Conservation (phyloP, 192 early-diverging fungal species). For the Entrophospora sp. region DNA sequence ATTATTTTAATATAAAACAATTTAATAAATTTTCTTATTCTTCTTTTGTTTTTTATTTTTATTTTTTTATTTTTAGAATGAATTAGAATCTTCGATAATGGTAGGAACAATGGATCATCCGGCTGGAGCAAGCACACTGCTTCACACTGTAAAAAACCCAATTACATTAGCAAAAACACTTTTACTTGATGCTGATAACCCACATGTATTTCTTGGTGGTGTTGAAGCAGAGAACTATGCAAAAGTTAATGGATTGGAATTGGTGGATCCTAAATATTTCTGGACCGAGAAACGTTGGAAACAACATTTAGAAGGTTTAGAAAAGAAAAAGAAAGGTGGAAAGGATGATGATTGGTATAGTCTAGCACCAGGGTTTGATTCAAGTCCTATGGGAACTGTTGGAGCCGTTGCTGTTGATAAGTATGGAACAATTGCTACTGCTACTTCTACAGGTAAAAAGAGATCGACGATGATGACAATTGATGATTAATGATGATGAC, state of each 20-base stretch:
- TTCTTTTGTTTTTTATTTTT: background rate
- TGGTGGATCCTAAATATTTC: slow-evolving; percentile 38
- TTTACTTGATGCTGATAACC: slow-evolving; percentile 21
- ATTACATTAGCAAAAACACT: slow-evolving; percentile 31
- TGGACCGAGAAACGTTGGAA: slow-evolving; percentile 32
- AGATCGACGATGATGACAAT: background rate
- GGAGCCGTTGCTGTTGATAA: slow-evolving; percentile 38
- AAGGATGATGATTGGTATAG: too few relatives aligned
- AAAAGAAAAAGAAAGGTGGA: background rate
- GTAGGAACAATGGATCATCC: slow-evolving; percentile 20
- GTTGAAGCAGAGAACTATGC: slow-evolving; percentile 32
- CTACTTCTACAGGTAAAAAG: slow-evolving; percentile 32
- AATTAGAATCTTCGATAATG: slow-evolving; percentile 38
- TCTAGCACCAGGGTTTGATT: slow-evolving; percentile 10
- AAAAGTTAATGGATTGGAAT: slow-evolving; percentile 23
- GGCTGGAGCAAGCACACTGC: slow-evolving; percentile 34
- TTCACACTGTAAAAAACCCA: slow-evolving; percentile 33
- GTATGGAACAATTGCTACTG: slow-evolving; percentile 34
- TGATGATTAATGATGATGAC: background rate
- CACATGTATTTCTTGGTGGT: slow-evolving; percentile 35
- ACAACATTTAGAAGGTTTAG: slow-evolving; percentile 31
- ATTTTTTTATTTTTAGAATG: slow-evolving; percentile 13
- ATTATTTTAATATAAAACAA: too few relatives aligned
- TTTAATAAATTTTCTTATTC: too few relatives aligned
- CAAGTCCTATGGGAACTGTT: slow-evolving; percentile 32